phyloP scores from a whole-genome alignment of 2,329 filamentous ascomycete species.

The Botrytis porri region DNA sequence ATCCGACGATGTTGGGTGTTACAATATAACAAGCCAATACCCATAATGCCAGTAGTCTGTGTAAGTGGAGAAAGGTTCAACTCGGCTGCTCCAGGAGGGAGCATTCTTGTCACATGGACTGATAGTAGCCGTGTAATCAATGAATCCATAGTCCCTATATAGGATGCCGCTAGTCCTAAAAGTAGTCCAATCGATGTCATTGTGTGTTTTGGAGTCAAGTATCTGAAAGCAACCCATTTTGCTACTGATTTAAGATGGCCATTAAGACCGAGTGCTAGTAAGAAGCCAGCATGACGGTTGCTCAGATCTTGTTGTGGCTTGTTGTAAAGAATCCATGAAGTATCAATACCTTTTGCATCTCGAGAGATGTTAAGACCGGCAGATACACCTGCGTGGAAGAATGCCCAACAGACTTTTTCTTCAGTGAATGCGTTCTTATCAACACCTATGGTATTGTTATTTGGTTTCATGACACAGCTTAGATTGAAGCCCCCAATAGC shows the following conservation, averaged over 20 bases:
- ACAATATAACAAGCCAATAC: conserved; percentile 90
- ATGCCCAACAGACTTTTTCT: conserved; percentile 97
- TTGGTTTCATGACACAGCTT: conserved; percentile 86
- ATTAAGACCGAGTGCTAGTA: conserved; percentile 87
- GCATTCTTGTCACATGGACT: conserved; percentile 92
- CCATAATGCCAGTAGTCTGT: conserved; percentile 95
- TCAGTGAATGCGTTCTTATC: conserved; percentile 86
- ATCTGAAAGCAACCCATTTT: conserved; percentile 99
- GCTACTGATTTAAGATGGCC: conserved; percentile 91
- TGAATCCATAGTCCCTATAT: conserved; percentile 95
- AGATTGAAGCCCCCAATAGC: conserved; percentile 87
- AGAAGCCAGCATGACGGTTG: conserved; percentile 92
- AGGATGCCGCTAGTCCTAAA: conserved; percentile 86
- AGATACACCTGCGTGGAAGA: conserved; percentile 96
- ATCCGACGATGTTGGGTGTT: conserved; percentile 95
- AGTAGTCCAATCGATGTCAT: conserved; percentile 99
- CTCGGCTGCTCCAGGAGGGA: conserved; percentile 88
- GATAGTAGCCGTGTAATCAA: conserved; percentile 89
- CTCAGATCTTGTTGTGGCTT: conserved; percentile 83
- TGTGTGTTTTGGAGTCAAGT: conserved; percentile 96
- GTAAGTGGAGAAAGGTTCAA: conserved; percentile 89
- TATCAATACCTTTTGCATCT: conserved; percentile 89
- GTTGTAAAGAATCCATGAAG: conserved; percentile 98
- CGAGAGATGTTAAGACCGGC: conserved; percentile 88
- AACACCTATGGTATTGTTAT: conserved; percentile 88